Evolutionary conservation across 306 rosid species (phyloP).

Genomic region (Prosopis cineraria): DNA sequence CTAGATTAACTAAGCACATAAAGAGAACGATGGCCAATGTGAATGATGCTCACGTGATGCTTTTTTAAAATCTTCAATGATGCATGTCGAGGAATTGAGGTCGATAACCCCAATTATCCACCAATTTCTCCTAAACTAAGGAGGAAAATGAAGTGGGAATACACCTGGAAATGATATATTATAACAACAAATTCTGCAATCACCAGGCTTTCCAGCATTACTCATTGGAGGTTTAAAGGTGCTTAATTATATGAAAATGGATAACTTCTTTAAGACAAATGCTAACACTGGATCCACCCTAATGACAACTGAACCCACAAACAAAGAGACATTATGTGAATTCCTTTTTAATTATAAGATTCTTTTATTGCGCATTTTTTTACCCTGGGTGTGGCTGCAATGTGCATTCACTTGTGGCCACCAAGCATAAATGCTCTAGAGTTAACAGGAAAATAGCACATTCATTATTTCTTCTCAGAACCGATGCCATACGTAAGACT

Average conservation of each 20-base stretch:
- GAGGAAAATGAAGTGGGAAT: slow-evolving; percentile 19
- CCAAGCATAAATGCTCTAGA: too few species aligned
- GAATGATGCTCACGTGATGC: background rate
- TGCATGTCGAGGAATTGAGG: background rate
- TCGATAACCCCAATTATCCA: background rate
- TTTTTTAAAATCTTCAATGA: background rate
- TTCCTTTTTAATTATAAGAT: background rate
- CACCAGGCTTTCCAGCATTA: background rate
- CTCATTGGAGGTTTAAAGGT: background rate
- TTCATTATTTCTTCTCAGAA: background rate
- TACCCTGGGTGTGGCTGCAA: background rate
- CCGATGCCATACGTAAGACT: slow-evolving; percentile 15
- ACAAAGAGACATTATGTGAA: background rate
- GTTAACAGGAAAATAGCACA: slow-evolving; percentile 3
- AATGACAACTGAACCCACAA: too few species aligned
- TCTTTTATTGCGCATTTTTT: background rate
- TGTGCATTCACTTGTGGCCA: too few species aligned
- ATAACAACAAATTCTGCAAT: slow-evolving; percentile 2
- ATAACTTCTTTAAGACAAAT: background rate
- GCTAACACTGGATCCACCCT: background rate
- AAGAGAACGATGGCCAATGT: background rate
- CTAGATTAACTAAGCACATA: background rate
- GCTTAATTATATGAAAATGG: background rate
- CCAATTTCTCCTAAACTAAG: slow-evolving; percentile 4
- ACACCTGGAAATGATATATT: slow-evolving; percentile 2